A percentile compares a stretch with the other conserved stretches of the same genome.
Evolutionary conservation across 768 basidiomycete species (phyloP).

Genomic region (Pleurotus platypus): DNA sequence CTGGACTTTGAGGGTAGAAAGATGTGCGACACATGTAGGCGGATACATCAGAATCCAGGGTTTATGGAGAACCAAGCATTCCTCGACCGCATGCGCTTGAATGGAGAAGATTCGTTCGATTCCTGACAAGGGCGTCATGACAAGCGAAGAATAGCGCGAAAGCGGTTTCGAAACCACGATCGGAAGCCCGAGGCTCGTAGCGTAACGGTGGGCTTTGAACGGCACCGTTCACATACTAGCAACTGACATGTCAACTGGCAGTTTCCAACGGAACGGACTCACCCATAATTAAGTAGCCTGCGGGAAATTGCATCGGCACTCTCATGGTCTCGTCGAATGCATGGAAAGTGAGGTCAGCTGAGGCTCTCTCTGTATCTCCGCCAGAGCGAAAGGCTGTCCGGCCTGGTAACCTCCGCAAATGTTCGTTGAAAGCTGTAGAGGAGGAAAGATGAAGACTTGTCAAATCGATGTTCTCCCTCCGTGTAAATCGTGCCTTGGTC

Average conservation of each 20-base stretch:
- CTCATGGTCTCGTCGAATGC: background rate
- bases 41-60: background rate
- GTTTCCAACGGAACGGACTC: background rate
- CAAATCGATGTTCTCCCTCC: background rate
- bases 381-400: background rate
- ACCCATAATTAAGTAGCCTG: conserved; percentile 1
- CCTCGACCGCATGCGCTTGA: background rate
- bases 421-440: background rate
- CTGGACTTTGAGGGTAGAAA: background rate
- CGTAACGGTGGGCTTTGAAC: background rate
- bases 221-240: background rate
- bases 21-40: background rate
- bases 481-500: background rate
- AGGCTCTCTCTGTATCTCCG: background rate
- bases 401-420: background rate
- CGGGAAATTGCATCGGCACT: background rate
- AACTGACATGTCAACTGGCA: background rate
- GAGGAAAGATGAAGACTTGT: background rate
- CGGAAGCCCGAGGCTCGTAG: background rate
- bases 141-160: background rate
- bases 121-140: no score
- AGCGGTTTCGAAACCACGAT: background rate
- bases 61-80: background rate
- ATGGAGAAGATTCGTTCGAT: background rate
- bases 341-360: background rate